Evolutionary conservation across 108 stramenopile species (phyloP).

Genomic region (Schizochytrium sp.): DNA sequence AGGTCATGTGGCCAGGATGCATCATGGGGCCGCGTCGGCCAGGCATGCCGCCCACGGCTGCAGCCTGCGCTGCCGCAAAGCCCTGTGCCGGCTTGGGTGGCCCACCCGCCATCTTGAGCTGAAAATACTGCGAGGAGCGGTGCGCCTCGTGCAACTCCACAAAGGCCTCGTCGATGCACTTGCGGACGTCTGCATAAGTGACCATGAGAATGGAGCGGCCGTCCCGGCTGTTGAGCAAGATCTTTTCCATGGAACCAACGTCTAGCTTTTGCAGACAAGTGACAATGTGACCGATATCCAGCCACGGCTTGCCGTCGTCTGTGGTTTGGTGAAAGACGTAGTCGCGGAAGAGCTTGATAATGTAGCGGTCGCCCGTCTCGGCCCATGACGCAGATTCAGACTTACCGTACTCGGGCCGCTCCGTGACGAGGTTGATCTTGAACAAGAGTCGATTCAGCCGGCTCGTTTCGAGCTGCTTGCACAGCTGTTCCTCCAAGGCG

Average conservation of each 20-base stretch:
- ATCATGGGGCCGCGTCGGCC: background rate
- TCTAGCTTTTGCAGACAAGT: conserved; percentile 40
- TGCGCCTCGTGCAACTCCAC: background rate
- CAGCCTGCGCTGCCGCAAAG: background rate
- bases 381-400: conserved; percentile 33
- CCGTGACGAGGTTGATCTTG: conserved; percentile 38
- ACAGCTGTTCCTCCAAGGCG: background rate
- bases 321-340: conserved; percentile 36
- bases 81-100: background rate
- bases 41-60: background rate
- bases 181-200: conserved; percentile 40
- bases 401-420: conserved; percentile 37
- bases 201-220: conserved; percentile 34
- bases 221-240: conserved; percentile 45
- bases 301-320: conserved; percentile 28
- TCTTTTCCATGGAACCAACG: conserved; percentile 36
- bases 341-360: conserved; percentile 47
- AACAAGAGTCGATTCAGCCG: conserved; percentile 27
- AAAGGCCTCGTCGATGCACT: background rate
- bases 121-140: conserved; percentile 7
- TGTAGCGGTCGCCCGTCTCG: conserved; percentile 42
- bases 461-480: background rate
- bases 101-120: background rate
- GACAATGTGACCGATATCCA: conserved; percentile 46
- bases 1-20: background rate